phyloP scores from a whole-genome alignment of 768 basidiomycete species.

The Tephrocybe sp. region DNA sequence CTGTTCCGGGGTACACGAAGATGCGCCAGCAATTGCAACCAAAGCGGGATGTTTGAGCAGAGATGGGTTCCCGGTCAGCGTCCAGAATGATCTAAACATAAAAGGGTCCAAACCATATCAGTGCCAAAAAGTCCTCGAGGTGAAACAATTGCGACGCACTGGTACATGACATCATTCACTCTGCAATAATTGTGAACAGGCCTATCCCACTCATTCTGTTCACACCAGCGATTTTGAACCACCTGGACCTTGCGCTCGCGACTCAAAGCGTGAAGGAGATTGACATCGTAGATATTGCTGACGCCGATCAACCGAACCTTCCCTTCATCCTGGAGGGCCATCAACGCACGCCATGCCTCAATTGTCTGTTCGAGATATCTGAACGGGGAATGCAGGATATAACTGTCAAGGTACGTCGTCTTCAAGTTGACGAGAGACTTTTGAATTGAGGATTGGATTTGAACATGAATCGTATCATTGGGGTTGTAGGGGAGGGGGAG shows the following conservation, averaged over 20 bases:
- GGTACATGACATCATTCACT: constrained; percentile 65
- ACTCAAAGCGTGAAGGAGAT: constrained; percentile 51
- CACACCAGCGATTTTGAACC: constrained; percentile 86
- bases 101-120: neutral
- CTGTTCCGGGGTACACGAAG: constrained; percentile 62
- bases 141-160: constrained; percentile 40
- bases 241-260: constrained; percentile 61
- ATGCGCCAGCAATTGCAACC: constrained; percentile 40
- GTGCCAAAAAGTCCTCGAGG: neutral
- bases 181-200: constrained; percentile 66
- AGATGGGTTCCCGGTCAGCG: constrained; percentile 72
- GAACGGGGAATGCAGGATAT: constrained; percentile 78
- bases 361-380: constrained; percentile 56
- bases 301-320: constrained; percentile 67
- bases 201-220: constrained; percentile 76
- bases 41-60: constrained; percentile 54
- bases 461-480: constrained; percentile 46
- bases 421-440: constrained; percentile 68
- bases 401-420: constrained; percentile 75
- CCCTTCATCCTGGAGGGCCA: constrained; percentile 63
- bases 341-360: constrained; percentile 68
- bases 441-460: constrained; percentile 62
- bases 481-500: constrained; percentile 78
- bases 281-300: constrained; percentile 74
- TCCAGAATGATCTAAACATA: constrained; percentile 89